phyloP scores from a whole-genome alignment of 2,329 filamentous ascomycete genomes.

The Grosmannia clavigera region DNA sequence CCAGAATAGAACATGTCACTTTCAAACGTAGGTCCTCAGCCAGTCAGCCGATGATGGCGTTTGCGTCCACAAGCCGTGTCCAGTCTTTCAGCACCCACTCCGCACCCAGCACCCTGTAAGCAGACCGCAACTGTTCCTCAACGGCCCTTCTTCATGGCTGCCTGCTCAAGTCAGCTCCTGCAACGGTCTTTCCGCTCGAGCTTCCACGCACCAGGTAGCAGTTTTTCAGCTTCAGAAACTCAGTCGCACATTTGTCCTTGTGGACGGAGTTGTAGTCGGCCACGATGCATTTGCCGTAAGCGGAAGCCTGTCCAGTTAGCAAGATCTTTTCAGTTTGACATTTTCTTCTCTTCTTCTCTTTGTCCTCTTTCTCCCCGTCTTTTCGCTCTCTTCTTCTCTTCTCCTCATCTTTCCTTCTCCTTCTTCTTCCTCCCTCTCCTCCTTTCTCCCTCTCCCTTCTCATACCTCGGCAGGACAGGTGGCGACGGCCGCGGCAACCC shows the following conservation, averaged over 20 bases:
- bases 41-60: too few species aligned
- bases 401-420: neutral
- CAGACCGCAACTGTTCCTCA: neutral
- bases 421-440: too few species aligned
- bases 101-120: too few species aligned
- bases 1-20: too few species aligned
- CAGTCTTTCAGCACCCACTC: neutral
- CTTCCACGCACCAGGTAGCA: constrained; percentile 63
- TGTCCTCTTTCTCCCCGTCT: neutral
- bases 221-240: constrained; percentile 76
- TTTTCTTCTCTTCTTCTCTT: neutral
- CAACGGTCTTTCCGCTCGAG: neutral
- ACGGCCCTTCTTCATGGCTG: constrained; percentile 1
- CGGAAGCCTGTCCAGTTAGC: constrained; percentile 47
- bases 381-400: neutral
- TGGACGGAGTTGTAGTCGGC: constrained; percentile 81
- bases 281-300: constrained; percentile 85
- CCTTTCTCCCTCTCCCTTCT: neutral
- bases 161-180: neutral
- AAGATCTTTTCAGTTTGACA: neutral
- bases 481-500: constrained; percentile 39
- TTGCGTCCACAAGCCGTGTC: too few species aligned
- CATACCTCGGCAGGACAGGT: constrained; percentile 43
- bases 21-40: too few species aligned
- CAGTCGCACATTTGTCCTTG: constrained; percentile 78